Conservation (phyloP, 257 asterid species). For the Coffea canephora region DNA sequence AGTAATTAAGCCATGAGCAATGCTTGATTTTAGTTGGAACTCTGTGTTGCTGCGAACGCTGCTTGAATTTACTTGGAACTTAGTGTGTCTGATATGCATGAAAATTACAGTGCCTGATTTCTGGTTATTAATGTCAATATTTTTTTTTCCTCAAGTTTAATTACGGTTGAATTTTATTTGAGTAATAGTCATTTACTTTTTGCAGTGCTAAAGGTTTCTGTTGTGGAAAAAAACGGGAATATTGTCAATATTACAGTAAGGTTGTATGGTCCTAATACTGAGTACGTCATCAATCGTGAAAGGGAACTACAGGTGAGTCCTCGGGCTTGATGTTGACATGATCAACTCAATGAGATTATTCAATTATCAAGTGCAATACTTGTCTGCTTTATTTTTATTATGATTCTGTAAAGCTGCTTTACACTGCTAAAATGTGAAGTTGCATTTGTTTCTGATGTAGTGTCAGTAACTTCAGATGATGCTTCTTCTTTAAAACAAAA, state of each 20-base stretch:
- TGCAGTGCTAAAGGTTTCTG: constrained; percentile 88
- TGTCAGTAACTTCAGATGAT: neutral
- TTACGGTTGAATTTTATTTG: neutral
- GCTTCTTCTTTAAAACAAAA: neutral
- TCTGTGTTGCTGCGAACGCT: neutral
- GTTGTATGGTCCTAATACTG: constrained; percentile 93
- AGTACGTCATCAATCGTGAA: constrained; percentile 83
- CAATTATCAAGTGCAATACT: neutral
- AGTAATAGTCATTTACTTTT: constrained; percentile 10
- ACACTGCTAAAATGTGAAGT: neutral
- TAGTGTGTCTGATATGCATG: neutral
- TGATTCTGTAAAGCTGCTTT: neutral
- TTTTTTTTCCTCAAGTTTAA: neutral
- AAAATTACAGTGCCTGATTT: neutral
- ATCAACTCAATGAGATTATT: neutral
- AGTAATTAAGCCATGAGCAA: neutral
- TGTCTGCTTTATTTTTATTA: neutral
- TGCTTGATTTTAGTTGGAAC: neutral
- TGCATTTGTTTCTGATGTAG: neutral
- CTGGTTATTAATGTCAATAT: neutral
- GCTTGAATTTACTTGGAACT: neutral
- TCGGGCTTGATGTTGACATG: constrained; percentile 15
- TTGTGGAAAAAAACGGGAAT: constrained; percentile 49
- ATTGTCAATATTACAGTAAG: constrained; percentile 60
- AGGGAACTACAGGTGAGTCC: constrained; percentile 74